Evolutionary conservation across 1,139 yeast species (phyloP).

Genomic region (Geotrichum siamense): DNA sequence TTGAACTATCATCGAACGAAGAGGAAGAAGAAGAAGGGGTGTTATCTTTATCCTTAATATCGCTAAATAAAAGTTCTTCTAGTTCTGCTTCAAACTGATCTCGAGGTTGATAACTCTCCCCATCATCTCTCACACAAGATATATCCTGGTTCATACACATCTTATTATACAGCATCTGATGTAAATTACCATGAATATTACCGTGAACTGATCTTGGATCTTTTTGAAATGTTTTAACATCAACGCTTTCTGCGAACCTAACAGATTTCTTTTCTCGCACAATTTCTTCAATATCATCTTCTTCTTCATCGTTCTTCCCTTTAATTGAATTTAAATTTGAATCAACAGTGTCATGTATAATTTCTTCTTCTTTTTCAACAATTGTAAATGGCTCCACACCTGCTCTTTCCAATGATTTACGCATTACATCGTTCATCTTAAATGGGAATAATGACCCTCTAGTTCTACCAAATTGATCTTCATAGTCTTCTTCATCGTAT

Average conservation of each 20-base stretch:
- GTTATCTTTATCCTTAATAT: not conserved
- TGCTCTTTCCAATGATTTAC: conserved; percentile 6
- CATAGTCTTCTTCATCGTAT: conserved; percentile 34
- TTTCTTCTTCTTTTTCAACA: not conserved
- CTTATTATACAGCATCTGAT: not conserved
- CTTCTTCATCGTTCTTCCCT: not conserved
- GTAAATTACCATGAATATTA: conserved; percentile 8
- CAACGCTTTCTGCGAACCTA: conserved; percentile 31
- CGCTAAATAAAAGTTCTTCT: conserved; percentile 6
- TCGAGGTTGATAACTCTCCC: not conserved
- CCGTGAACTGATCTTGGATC: conserved; percentile 17
- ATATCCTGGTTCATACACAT: not conserved
- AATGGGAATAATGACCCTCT: conserved; percentile 35
- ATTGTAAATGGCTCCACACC: not conserved
- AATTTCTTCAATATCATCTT: not conserved
- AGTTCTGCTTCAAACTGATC: conserved; percentile 22
- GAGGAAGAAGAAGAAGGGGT: not conserved
- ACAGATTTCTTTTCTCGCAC: conserved; percentile 23
- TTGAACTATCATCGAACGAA: conserved; percentile 1
- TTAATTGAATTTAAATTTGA: not conserved
- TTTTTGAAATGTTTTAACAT: conserved; percentile 32
- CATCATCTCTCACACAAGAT: not conserved
- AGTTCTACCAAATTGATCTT: conserved; percentile 37
- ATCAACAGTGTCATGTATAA: not conserved
- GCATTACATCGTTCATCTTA: conserved; percentile 7